Evolutionary conservation across 495 filamentous ascomycete genomes (phyloP), one percentile per base, ranked within the genome.

Genomic region (Trichoderma virens): DNA sequence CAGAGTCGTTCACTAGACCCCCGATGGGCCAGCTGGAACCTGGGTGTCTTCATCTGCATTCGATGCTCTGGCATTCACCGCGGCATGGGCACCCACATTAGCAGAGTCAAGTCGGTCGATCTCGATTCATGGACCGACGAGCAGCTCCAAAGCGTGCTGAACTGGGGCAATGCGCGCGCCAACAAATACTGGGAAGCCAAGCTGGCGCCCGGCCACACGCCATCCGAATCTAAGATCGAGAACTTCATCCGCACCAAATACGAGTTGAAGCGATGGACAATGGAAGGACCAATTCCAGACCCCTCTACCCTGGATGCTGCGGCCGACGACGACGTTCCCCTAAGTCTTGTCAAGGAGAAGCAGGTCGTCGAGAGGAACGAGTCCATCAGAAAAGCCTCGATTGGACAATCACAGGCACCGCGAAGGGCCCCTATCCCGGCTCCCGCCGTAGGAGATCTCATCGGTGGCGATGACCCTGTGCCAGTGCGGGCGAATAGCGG

Each of bases 181-280:
- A 98, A 98, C 77, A 97, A 92, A 85, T 97, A 98, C 73, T 98
- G 94, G 94, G 95, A 98, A 74, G 86, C 91, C 31, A 98, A 98
- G 75, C 74, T 98, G 70, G 91, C 93, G 14, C 80, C 88, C 20
- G 92, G 90, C 60, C 94, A 98, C 73, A 85, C 93, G n/a, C 94
- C 94, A 0, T 93, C 93, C n/a, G 93, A 98, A 78, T 83, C 90
- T 54, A 98, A 98, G 80, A 98, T 98, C 67, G 94, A 98, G 81
- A 98, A 97, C 76, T 98, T 98, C 68, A 97, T 98, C 66, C 86
- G 95, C 51, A 98, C 94, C 39, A 98, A 98, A 75, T 98, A 98
- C 74, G 94, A 98, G 70, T 88, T 91, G 9, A 98, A 96, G 80
- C 82, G 95, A 76, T 98, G 94, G 94, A 90, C 92, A 2, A 97